phyloP scores from a whole-genome alignment of 176 grass and related monocot species.

The Bolboschoenus planiculmis region DNA sequence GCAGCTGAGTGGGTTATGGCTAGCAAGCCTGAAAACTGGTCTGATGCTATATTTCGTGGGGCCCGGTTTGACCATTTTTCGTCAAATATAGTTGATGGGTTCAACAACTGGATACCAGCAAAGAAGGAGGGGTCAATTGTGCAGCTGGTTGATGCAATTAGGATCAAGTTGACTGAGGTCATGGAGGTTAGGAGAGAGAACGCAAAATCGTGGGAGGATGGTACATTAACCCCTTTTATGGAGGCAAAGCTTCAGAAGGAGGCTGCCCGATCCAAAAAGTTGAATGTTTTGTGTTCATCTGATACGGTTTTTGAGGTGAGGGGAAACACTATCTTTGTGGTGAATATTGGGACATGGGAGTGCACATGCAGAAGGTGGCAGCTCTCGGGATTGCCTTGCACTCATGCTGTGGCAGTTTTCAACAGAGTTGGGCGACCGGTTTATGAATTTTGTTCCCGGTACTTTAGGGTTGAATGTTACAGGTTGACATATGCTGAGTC shows the following conservation, averaged over 20 bases:
- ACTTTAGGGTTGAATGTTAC: conserved; percentile 67
- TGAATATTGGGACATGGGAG: conserved; percentile 79
- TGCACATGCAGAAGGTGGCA: conserved; percentile 95
- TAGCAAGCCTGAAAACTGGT: conserved; percentile 93
- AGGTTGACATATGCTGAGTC: conserved; percentile 57
- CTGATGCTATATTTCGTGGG: conserved; percentile 82
- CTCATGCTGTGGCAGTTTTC: conserved; percentile 87
- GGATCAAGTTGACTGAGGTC: conserved; percentile 58
- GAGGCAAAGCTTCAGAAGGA: conserved; percentile 76
- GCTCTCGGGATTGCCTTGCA: conserved; percentile 75
- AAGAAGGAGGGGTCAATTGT: conserved; percentile 82
- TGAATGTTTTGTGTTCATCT: conserved; percentile 81
- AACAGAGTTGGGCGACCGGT: conserved; percentile 52
- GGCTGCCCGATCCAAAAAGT: conserved; percentile 50
- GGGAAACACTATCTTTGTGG: conserved; percentile 68
- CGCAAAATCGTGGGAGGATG: conserved; percentile 48
- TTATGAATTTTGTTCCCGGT: conserved; percentile 77
- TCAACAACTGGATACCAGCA: conserved; percentile 92
- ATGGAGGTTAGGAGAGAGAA: conserved; percentile 63
- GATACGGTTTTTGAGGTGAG: conserved; percentile 96
- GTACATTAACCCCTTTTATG: conserved; percentile 77
- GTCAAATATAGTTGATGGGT: conserved; percentile 71
- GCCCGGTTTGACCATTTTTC: conserved; percentile 92
- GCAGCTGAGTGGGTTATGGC: conserved; percentile 85
- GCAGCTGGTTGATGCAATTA: conserved; percentile 67